Evolutionary conservation across 2,329 filamentous ascomycete genomes (phyloP), one percentile per base, ranked within the genome.

Genomic region (Colletotrichum simmondsii): DNA sequence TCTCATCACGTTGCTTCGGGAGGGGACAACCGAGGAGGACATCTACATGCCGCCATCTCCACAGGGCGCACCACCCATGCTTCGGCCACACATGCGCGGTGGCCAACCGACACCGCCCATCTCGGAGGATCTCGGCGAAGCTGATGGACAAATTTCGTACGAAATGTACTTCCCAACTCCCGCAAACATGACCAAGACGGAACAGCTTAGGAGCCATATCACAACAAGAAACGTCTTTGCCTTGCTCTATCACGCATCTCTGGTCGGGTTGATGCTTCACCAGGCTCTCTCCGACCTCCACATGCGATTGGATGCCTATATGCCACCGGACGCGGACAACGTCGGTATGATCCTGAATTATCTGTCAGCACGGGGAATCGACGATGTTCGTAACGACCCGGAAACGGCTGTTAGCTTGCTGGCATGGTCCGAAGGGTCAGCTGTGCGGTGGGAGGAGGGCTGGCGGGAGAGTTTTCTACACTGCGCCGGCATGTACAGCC

Each of bases 191-290:
- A 85, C 77, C 76, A 86, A 81, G 77, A 80, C 80, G 22, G 88
- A 87, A 54, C 87, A 86, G 66, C 84, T 87, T 1, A 85, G 90
- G 1, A 86, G 92, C 74, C 90, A 92, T 75, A 86, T 93, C 59
- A 91, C 92, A 0, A 92, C 92, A 1, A 88, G 92, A 24, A 94
- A 94, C 76, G 88, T 93, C 57, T 90, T 94, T 76, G 92, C 92
- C 0, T 81, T 93, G 42, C 80, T 93, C 2, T 91, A 90, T 76
- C 87, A 90, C 64, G 89, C 89, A 26, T 91, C 92, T 0, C 84
- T 94, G 0, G 91, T 94, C 2, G 92, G 92, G 0, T 77, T 89
- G 1, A 91, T 91, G 5, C 79, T 94, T 0, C 88, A 87, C 75
- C 90, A 93, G 75, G 90, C 92, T 46, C 81, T 94, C 5, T 84